Evolutionary conservation across 306 rosid species (phyloP).

Genomic region (Vachellia pachyceras): DNA sequence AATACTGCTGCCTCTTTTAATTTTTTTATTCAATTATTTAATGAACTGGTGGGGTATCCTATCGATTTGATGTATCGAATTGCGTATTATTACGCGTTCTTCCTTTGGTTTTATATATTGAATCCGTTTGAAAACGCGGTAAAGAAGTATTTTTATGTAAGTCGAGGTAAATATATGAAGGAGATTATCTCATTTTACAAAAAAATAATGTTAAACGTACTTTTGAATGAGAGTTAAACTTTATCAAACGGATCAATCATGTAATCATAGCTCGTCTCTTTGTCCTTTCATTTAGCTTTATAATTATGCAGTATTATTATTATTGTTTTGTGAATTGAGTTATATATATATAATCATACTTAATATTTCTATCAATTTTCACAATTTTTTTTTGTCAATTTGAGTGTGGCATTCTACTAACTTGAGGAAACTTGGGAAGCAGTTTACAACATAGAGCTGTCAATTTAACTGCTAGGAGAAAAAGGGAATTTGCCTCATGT

Average conservation of each 20-base stretch:
- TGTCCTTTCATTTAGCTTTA: not conserved
- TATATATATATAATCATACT: not conserved
- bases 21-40: not conserved
- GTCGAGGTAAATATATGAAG: no score
- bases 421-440: not conserved
- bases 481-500: not conserved
- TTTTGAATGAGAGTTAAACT: no score
- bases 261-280: not conserved
- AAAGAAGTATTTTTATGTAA: no score
- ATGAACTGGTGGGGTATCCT: not conserved
- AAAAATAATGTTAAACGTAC: no score
- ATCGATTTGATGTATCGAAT: not conserved
- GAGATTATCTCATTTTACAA: no score
- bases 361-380: not conserved
- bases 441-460: not conserved
- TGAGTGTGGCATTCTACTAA: not conserved
- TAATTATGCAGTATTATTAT: not conserved
- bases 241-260: no score
- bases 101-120: not conserved
- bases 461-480: not conserved
- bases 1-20: not conserved
- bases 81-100: no score
- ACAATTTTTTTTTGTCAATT: no score
- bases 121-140: no score
- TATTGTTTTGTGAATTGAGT: not conserved